Percentiles rank a stretch among this genome's conserved stretches.
Conservation (phyloP, 2,329 filamentous ascomycete species). For the Amauroascus niger region DNA sequence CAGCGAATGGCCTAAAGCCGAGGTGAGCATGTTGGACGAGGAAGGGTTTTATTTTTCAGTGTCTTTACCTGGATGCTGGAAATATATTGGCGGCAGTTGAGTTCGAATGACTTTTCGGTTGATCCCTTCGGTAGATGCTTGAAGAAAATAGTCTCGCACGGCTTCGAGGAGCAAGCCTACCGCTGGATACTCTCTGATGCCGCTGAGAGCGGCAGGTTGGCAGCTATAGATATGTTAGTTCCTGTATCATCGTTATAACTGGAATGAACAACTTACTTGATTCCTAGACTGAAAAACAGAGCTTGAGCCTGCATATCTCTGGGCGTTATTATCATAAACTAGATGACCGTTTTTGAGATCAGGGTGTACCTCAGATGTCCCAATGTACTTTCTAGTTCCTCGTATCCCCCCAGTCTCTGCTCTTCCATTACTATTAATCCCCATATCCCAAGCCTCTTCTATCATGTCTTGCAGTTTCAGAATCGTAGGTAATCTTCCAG, state of each 20-base stretch:
- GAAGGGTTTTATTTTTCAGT: background rate
- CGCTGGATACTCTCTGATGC: conserved; percentile 39
- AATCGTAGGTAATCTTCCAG: conserved; percentile 58
- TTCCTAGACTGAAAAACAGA: conserved; percentile 59
- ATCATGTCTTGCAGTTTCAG: conserved; percentile 78
- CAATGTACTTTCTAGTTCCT: conserved; percentile 90
- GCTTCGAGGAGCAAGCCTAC: conserved; percentile 53
- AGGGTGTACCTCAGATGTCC: conserved; percentile 67
- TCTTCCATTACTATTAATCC: conserved; percentile 64
- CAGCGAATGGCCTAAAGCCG: conserved; percentile 62
- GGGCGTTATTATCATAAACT: background rate
- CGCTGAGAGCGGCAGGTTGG: conserved; percentile 50
- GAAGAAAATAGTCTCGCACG: conserved; percentile 65
- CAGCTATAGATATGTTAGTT: conserved; percentile 35
- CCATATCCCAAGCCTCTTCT: conserved; percentile 77
- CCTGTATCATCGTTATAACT: background rate
- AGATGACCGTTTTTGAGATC: background rate
- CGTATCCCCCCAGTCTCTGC: conserved; percentile 76
- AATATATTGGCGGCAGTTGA: conserved; percentile 70
- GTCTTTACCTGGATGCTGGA: conserved; percentile 63
- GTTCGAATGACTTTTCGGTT: conserved; percentile 60
- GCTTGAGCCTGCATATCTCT: conserved; percentile 58
- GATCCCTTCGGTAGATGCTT: conserved; percentile 40
- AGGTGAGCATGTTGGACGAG: background rate
- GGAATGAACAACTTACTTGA: conserved; percentile 44